Base-by-base conservation (phyloP, 2,329 filamentous ascomycete species). In the Colletotrichum nymphaeae region DNA sequence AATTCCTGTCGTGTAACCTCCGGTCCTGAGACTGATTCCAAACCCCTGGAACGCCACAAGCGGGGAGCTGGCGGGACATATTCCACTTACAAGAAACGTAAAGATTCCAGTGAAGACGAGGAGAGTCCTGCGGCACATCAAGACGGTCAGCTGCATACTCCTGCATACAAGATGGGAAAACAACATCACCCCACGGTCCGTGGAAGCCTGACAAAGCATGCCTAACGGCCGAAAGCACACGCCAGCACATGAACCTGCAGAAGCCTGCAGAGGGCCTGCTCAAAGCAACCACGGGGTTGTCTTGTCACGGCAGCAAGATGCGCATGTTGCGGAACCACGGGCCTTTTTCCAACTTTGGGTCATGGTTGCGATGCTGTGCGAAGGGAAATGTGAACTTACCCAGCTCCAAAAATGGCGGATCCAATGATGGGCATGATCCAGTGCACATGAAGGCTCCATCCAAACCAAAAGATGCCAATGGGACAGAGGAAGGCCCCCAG, bases 91-190 rank as follows among this genome's bases (percentile, higher is more conserved):
- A 75, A 97, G 85, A 84, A 97, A 98, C 14, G 95, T 97, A 82
- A 97, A 98, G 76, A 97, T 91, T 65, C 95, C 94, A 69, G 91
- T 92, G 83, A 94, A 98, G 35, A 93, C 91, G 71, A 97, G 89
- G 73, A 97, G 89, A 67, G 90, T 92, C 65, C 93, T 94, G 78
- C 79, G 76, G 75, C 68, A 76, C 78, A 75, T 63, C 66, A 53
- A 77, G 76, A 74, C 76, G 77, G 79, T 81, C 80, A 80, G 77
- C 77, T 76, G 75, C 80, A 81, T 77, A 75, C 78, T 56, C 66
- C 67, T 74, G 69, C 72, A 73, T 69, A 53, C 73, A 69, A 55
- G 26, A 53, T 69, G 52, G 58, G n/a, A 78, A 78, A 79, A 79
- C 79, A 78, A 79, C 75, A 75, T 76, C 22, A 66, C 53, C 28